Evolutionary conservation across 148 eudicot species (phyloP).

Genomic region (Chenopodium formosanum): DNA sequence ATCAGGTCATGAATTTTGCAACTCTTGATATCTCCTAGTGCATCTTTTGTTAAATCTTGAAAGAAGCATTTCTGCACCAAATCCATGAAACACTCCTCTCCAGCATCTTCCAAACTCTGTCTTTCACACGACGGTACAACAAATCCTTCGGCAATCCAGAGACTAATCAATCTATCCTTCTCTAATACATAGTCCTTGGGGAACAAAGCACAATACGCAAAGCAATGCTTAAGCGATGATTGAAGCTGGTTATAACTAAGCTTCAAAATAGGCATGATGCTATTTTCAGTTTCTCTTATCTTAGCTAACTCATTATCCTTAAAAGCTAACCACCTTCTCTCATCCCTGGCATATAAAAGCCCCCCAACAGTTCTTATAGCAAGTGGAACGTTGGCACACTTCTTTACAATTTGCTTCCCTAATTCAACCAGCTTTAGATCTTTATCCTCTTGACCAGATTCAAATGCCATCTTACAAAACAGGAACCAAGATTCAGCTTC

Average conservation of each 20-base stretch:
- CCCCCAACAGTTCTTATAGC: slow-evolving; percentile 14
- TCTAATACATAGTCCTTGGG: slow-evolving; percentile 32
- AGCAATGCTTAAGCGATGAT: slow-evolving; percentile 36
- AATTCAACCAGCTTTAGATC: not conserved
- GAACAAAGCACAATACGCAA: slow-evolving; percentile 46
- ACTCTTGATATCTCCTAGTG: not conserved
- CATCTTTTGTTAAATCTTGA: slow-evolving; percentile 33
- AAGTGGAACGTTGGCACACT: slow-evolving; percentile 20
- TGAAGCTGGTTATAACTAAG: slow-evolving; percentile 37
- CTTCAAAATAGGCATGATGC: slow-evolving; percentile 19
- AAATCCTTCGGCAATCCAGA: slow-evolving; percentile 42
- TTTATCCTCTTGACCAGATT: not conserved
- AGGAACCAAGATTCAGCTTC: slow-evolving; percentile 18
- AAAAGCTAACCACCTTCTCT: slow-evolving; percentile 12
- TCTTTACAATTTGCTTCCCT: slow-evolving; percentile 24
- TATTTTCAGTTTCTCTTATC: not conserved
- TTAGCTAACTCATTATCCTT: not conserved
- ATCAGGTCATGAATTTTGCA: slow-evolving; percentile 22
- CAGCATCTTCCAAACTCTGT: slow-evolving; percentile 27
- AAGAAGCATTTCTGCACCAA: slow-evolving; percentile 34
- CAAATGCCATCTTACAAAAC: slow-evolving; percentile 7
- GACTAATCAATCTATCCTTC: slow-evolving; percentile 23
- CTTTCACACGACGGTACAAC: not conserved
- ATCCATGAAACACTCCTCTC: slow-evolving; percentile 26
- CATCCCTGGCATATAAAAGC: slow-evolving; percentile 7